Conservation (phyloP, 768 basidiomycete genomes). For the Hygrocybe coccinea region DNA sequence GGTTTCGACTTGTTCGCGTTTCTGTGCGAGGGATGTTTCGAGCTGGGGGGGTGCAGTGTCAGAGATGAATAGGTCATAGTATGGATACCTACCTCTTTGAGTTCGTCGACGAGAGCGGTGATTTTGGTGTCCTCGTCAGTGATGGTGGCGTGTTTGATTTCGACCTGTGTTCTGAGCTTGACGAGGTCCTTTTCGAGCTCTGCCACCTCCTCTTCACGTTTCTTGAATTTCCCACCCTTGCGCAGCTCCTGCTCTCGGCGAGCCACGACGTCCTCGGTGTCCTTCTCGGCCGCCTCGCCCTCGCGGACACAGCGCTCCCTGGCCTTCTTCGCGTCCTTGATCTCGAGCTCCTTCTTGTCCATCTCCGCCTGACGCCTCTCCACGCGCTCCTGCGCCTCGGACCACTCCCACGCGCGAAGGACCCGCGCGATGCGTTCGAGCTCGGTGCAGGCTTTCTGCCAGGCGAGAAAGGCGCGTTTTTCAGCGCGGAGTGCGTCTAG, state of each 20-base stretch:
- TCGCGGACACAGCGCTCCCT: conserved; percentile 52
- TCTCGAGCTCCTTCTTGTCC: conserved; percentile 44
- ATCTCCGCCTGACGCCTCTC: conserved; percentile 55
- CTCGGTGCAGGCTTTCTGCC: conserved; percentile 83
- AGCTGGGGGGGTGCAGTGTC: no score
- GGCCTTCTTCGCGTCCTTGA: conserved; percentile 41
- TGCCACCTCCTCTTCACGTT: conserved; percentile 74
- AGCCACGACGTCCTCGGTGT: conserved; percentile 59
- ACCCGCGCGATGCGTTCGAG: conserved; percentile 80
- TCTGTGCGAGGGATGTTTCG: conserved; percentile 50
- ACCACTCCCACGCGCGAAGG: conserved; percentile 88
- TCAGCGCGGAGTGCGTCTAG: conserved; percentile 84
- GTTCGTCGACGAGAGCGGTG: conserved; percentile 45
- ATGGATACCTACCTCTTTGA: conserved; percentile 50
- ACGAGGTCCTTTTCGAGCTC: conserved; percentile 75
- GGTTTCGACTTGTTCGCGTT: conserved; percentile 53
- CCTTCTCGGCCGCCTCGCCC: conserved; percentile 60
- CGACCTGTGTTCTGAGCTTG: conserved; percentile 79
- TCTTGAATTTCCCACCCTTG: conserved; percentile 89
- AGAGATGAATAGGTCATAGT: no score
- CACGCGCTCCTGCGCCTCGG: conserved; percentile 49
- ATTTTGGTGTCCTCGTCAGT: conserved; percentile 71
- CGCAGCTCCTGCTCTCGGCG: conserved; percentile 81
- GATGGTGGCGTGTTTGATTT: conserved; percentile 71
- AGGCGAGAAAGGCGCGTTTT: conserved; percentile 83